Evolutionary conservation across 495 filamentous ascomycete genomes (phyloP).

Genomic region (Collariella sp.): DNA sequence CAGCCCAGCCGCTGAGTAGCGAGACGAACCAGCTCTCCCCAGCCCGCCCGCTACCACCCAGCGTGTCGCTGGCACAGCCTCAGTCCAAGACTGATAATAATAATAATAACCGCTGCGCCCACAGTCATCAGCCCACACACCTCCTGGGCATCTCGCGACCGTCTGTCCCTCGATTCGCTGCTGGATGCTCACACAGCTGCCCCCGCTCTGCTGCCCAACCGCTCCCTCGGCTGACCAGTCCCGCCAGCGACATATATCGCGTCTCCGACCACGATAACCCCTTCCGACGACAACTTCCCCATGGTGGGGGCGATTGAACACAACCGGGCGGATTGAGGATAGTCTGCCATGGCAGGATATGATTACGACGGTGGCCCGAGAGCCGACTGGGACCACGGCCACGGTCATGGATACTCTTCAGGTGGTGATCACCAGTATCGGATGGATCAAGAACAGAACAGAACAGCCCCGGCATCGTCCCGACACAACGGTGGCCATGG

Average conservation of each 20-base stretch:
- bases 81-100: background rate
- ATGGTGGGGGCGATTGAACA: slow-evolving; percentile 16
- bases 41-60: background rate
- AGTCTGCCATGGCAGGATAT: slow-evolving; percentile 23
- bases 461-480: slow-evolving; percentile 29
- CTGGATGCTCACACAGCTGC: slow-evolving; percentile 1
- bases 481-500: slow-evolving; percentile 31
- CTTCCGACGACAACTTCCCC: slow-evolving; percentile 1
- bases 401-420: slow-evolving; percentile 5
- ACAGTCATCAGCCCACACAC: background rate
- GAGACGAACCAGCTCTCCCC: background rate
- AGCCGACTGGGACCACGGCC: slow-evolving; percentile 14
- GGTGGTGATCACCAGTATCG: slow-evolving; percentile 21
- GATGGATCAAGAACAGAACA: slow-evolving; percentile 30
- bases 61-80: slow-evolving; percentile 6
- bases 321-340: slow-evolving; percentile 16
- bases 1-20: slow-evolving; percentile 2
- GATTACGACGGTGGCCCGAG: slow-evolving; percentile 20
- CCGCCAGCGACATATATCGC: background rate
- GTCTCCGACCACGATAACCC: background rate
- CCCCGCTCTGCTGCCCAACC: slow-evolving; percentile 1
- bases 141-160: background rate
- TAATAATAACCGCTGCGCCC: slow-evolving; percentile 4
- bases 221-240: background rate
- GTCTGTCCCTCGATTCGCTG: background rate